Evolutionary conservation across 176 grass and related monocot species (phyloP).

Genomic region (sorghum (Sorghum bicolor)): Sorghum_bicolor_NCBIv3 NC_012879.2:60246501-60247000

Average conservation of each 20-base stretch:
- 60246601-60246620: slow-evolving; percentile 38
- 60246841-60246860: slow-evolving; percentile 42
- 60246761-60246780: slow-evolving; percentile 46
- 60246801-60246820: slow-evolving; percentile 23
- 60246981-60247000: slow-evolving; percentile 31
- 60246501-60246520: neutral
- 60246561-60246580: slow-evolving; percentile 70
- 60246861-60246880: slow-evolving; percentile 45
- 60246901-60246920: neutral
- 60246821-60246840: slow-evolving; percentile 21
- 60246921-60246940: neutral
- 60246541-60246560: slow-evolving; percentile 78
- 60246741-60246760: slow-evolving; percentile 67
- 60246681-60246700: slow-evolving; percentile 36
- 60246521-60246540: neutral
- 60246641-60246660: slow-evolving; percentile 53
- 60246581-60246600: slow-evolving; percentile 19
- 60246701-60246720: slow-evolving; percentile 55
- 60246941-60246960: slow-evolving; percentile 21
- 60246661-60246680: slow-evolving; percentile 40
- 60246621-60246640: slow-evolving; percentile 59
- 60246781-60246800: slow-evolving; percentile 51
- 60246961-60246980: slow-evolving; percentile 13
- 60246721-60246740: slow-evolving; percentile 34
- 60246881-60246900: neutral